These are phyloP conservation scores for Bimuria novae-zelandiae DNA, from an alignment of 2,329 filamentous ascomycete genomes.

Conservation along the genomic window DNA sequence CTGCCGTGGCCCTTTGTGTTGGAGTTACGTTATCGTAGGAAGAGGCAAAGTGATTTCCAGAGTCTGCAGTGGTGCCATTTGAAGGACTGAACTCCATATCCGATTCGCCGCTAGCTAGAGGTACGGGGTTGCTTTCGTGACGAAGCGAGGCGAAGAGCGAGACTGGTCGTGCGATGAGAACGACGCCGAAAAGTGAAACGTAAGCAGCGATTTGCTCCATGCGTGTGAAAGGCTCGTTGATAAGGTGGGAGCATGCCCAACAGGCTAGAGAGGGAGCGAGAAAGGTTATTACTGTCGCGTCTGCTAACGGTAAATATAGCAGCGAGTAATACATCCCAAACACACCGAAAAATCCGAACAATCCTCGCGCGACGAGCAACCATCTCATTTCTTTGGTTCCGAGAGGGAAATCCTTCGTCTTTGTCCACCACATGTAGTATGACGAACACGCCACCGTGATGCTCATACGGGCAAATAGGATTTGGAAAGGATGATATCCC, in stretches of 20 bases:
- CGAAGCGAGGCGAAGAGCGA: constrained; percentile 56
- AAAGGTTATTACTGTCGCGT: constrained; percentile 90
- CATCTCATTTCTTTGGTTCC: constrained; percentile 69
- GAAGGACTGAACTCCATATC: constrained; percentile 36
- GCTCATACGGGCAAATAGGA: constrained; percentile 79
- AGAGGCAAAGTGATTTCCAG: constrained; percentile 31
- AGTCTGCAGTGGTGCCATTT: constrained; percentile 31
- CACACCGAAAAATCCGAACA: constrained; percentile 75
- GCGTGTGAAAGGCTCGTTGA: constrained; percentile 77
- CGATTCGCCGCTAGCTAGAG: constrained; percentile 38
- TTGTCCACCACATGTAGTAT: constrained; percentile 73
- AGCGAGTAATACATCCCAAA: constrained; percentile 77
- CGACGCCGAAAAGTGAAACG: constrained; percentile 76
- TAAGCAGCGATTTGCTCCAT: constrained; percentile 77
- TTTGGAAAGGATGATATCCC: constrained; percentile 76
- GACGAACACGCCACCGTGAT: constrained; percentile 71
- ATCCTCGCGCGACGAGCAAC: constrained; percentile 70
- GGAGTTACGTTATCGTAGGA: constrained; percentile 58
- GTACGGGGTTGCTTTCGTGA: constrained; percentile 25
- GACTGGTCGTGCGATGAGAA: constrained; percentile 78
- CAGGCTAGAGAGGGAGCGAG: constrained; percentile 78
- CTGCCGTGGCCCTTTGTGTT: constrained; percentile 69
- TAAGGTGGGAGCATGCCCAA: constrained; percentile 76
- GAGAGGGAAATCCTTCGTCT: constrained; percentile 71
- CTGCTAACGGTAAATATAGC: constrained; percentile 80